phyloP scores from a whole-genome alignment of 2,329 filamentous ascomycete species.

The Diaporthe longicolla region DNA sequence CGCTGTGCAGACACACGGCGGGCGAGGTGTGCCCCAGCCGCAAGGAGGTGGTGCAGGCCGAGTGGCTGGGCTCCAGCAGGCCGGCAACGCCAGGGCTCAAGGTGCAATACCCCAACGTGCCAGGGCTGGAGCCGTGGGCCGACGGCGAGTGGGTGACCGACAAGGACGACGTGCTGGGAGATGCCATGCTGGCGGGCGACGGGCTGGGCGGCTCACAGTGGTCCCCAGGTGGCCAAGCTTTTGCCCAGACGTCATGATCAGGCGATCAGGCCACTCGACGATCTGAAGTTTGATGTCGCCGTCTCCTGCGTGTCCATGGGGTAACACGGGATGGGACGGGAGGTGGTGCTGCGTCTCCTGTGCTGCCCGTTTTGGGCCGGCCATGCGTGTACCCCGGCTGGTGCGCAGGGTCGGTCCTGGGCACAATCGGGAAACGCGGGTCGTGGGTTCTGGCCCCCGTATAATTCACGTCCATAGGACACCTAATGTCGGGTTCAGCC shows the following conservation, averaged over 20 bases:
- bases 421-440: slow-evolving; percentile 5
- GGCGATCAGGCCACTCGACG: slow-evolving; percentile 25
- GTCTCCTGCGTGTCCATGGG: background rate
- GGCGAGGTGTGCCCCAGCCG: slow-evolving; percentile 41
- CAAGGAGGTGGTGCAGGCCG: slow-evolving; percentile 40
- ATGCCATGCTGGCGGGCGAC: slow-evolving; percentile 26
- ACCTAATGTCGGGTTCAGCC: slow-evolving; percentile 23
- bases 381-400: slow-evolving; percentile 9
- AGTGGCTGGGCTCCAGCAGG: slow-evolving; percentile 40
- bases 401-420: slow-evolving; percentile 21
- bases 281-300: slow-evolving; percentile 17
- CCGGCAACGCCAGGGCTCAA: slow-evolving; percentile 36
- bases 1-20: slow-evolving; percentile 40
- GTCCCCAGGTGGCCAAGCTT: slow-evolving; percentile 27
- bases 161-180: slow-evolving; percentile 23
- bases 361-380: background rate
- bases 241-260: slow-evolving; percentile 33
- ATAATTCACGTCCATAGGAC: slow-evolving; percentile 12
- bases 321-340: slow-evolving; percentile 18
- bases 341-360: background rate
- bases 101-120: slow-evolving; percentile 34
- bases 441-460: background rate
- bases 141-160: slow-evolving; percentile 30
- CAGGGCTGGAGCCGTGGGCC: slow-evolving; percentile 38
- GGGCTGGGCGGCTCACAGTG: slow-evolving; percentile 17